Evolutionary conservation across 116 monocot genomes (phyloP).

Genomic region (Iris pallida): DNA sequence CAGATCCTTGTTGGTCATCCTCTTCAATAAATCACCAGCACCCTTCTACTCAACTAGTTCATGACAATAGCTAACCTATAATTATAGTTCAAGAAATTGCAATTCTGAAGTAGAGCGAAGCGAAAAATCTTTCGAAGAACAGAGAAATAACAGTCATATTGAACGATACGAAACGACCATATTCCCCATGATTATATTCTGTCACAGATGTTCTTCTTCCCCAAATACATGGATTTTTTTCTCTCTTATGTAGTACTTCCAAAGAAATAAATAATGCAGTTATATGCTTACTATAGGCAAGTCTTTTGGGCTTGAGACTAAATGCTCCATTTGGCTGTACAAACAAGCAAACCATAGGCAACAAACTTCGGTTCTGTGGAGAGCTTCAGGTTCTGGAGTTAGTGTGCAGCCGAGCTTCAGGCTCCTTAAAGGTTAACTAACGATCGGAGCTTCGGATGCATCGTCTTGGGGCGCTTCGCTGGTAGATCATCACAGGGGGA

Average conservation of each 20-base stretch:
- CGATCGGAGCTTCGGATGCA: background rate
- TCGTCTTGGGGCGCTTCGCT: background rate
- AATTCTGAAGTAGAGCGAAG: no score
- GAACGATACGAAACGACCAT: no score
- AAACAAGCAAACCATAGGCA: background rate
- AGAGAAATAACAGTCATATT: no score
- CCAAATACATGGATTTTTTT: no score
- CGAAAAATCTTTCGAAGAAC: no score
- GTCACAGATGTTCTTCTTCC: no score
- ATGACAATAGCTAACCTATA: no score
- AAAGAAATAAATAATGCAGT: conserved; percentile 4
- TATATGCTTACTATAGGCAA: background rate
- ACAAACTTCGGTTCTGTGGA: background rate
- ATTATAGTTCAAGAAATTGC: no score
- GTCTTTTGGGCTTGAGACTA: background rate
- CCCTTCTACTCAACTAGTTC: no score
- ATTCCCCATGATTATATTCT: no score
- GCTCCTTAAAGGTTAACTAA: background rate
- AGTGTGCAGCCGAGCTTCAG: background rate
- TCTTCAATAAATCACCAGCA: no score
- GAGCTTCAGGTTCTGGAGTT: background rate
- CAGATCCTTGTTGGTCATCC: no score
- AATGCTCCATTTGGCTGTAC: background rate
- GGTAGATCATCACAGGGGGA: background rate
- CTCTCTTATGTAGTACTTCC: background rate